phyloP scores from a whole-genome alignment of 1,139 yeast species.

The Pneumocystis wakefieldiae region DNA sequence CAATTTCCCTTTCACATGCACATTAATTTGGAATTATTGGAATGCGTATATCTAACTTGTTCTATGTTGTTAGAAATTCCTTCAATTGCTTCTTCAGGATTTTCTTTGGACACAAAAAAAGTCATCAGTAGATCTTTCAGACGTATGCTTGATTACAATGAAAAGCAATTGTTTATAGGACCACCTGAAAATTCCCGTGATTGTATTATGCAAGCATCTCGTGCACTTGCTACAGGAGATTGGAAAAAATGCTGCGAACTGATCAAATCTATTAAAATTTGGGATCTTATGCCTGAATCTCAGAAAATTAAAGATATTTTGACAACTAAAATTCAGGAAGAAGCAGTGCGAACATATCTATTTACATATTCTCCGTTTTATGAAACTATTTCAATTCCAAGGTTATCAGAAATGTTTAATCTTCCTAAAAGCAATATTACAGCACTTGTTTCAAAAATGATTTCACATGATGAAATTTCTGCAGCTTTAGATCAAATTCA shows the following conservation, averaged over 20 bases:
- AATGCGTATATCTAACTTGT: slow-evolving; percentile 83
- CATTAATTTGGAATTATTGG: slow-evolving; percentile 86
- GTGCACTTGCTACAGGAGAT: slow-evolving; percentile 75
- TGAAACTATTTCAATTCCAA: slow-evolving; percentile 55
- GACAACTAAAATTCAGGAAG: slow-evolving; percentile 64
- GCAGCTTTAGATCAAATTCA: slow-evolving; percentile 51
- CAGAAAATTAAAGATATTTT: slow-evolving; percentile 54
- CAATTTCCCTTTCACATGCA: slow-evolving; percentile 97
- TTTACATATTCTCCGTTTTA: slow-evolving; percentile 70
- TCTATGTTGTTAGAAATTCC: slow-evolving; percentile 89
- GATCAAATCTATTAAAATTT: slow-evolving; percentile 64
- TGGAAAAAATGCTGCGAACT: slow-evolving; percentile 69
- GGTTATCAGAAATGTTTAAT: slow-evolving; percentile 53
- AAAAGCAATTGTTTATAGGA: slow-evolving; percentile 88
- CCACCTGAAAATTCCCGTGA: slow-evolving; percentile 97
- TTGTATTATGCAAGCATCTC: slow-evolving; percentile 84
- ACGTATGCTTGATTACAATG: slow-evolving; percentile 82
- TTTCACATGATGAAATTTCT: slow-evolving; percentile 57
- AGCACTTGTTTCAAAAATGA: slow-evolving; percentile 57
- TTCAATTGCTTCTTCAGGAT: slow-evolving; percentile 48
- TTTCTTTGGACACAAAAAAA: slow-evolving; percentile 36
- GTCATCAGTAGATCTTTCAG: slow-evolving; percentile 73
- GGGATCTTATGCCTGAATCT: slow-evolving; percentile 65
- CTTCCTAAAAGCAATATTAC: slow-evolving; percentile 42
- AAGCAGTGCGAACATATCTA: slow-evolving; percentile 79